Base-by-base conservation (phyloP, 768 basidiomycete genomes). In the Leucocoprinus sp. region DNA sequence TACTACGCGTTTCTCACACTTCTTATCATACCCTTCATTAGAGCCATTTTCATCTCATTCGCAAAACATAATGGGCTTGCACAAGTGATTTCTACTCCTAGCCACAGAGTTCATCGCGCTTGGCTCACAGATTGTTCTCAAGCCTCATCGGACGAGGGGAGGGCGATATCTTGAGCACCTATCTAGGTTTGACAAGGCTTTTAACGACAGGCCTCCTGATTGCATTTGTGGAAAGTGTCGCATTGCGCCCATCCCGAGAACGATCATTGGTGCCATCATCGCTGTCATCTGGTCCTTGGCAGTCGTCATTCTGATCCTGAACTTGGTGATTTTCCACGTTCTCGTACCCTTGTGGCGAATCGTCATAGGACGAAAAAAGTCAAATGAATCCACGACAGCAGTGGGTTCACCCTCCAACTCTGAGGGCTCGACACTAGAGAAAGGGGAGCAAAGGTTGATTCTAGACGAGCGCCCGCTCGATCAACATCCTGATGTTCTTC, bases 211-310 rank as follows among this genome's bases (percentile, higher is more conserved):
- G 78, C 5, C 59, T 91, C 17, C 66, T 87, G 66, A 74, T 95
- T 50, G 78, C 87, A 0, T 96, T 93, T 60, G 64, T 90, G 37
- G 72, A 86, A 51, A 65, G 62, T 7, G 57, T 92, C 19, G 60
- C 69, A 5, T 93, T 26, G 64, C 70, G 14, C 70, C 91, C 31
- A 95, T 95, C 54, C 81, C 86, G 1, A 77, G 91, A 15, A 84
- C 87, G 1, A 82, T 76, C 26, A 81, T 96, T 45, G 91, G 90
- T 17, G 72, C 86, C 46, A 73, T 90, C 50, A 70, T 78, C 29
- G 78, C 81, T 9, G 76, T 84, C 24, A 69, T 91, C 28, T 84
- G 79, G 59, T 82, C 84, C 11, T 64, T 88, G 29, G 74, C 86
- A 0, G 71, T 86, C 23, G 49, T 93, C 37, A 62, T 89, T 45